phyloP scores from a whole-genome alignment of 1,284 basidiomycete genomes.

The Cutaneotrichosporon dermatis region DNA sequence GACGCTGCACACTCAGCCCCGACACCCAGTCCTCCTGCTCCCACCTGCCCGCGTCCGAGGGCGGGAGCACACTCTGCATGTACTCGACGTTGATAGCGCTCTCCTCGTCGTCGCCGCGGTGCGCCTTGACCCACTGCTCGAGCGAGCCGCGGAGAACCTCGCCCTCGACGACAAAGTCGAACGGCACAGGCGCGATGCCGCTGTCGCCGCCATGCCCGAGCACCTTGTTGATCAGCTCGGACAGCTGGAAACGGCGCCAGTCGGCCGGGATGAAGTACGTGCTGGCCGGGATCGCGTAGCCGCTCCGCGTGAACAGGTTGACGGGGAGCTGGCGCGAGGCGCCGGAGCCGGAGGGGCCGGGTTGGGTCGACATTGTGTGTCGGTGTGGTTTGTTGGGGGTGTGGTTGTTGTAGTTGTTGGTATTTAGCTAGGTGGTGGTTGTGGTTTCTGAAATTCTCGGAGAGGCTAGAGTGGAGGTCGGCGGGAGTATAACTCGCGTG shows the following conservation, averaged over 20 bases:
- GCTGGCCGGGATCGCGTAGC: conserved; percentile 76
- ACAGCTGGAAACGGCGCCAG: conserved; percentile 95
- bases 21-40: conserved; percentile 95
- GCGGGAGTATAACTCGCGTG: too few species aligned
- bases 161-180: conserved; percentile 86
- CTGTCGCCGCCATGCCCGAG: conserved; percentile 56
- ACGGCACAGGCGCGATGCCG: conserved; percentile 65
- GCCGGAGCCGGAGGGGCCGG: neutral
- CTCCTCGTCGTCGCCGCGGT: conserved; percentile 63
- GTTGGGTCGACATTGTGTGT: conserved; percentile 22
- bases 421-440: neutral
- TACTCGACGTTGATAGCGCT: conserved; percentile 91
- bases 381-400: neutral
- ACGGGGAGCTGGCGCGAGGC: conserved; percentile 55
- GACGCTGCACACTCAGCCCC: conserved; percentile 64
- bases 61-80: conserved; percentile 85
- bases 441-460: too few species aligned
- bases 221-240: conserved; percentile 94
- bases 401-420: neutral
- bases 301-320: conserved; percentile 67
- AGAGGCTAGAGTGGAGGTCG: too few species aligned
- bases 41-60: conserved; percentile 71
- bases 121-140: conserved; percentile 69
- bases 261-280: conserved; percentile 89
- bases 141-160: conserved; percentile 72